These are phyloP conservation scores for Populus nigra DNA, from an alignment of 345 rosid species.

Conservation along the genomic window DNA sequence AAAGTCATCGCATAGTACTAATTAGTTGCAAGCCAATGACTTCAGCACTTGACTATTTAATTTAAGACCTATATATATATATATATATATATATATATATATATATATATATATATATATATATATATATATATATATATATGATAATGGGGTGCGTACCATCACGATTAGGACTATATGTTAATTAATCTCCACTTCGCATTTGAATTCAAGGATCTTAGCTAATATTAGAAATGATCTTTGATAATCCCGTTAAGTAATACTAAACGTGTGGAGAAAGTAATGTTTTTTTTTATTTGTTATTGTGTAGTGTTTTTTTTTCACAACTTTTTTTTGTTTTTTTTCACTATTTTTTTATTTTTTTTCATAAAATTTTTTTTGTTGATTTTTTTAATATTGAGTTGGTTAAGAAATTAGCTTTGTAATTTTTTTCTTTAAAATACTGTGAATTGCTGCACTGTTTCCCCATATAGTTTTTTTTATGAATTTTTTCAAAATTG, in stretches of 20 bases:
- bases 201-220: background rate
- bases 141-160: background rate
- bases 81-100: background rate
- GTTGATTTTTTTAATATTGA: no score
- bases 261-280: no score
- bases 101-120: background rate
- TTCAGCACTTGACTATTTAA: background rate
- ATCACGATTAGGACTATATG: background rate
- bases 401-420: no score
- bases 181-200: background rate
- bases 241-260: background rate
- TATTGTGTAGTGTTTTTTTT: no score
- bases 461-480: no score
- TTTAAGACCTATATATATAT: background rate
- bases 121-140: background rate
- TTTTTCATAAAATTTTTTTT: no score
- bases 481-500: no score
- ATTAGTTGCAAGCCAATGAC: background rate
- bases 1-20: background rate
- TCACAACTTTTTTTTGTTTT: no score
- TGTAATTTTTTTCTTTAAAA: no score
- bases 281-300: no score
- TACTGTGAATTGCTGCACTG: no score
- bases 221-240: background rate
- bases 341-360: no score